Conservation (phyloP, 2,329 filamentous ascomycete genomes). For the Colletotrichum sp. region DNA sequence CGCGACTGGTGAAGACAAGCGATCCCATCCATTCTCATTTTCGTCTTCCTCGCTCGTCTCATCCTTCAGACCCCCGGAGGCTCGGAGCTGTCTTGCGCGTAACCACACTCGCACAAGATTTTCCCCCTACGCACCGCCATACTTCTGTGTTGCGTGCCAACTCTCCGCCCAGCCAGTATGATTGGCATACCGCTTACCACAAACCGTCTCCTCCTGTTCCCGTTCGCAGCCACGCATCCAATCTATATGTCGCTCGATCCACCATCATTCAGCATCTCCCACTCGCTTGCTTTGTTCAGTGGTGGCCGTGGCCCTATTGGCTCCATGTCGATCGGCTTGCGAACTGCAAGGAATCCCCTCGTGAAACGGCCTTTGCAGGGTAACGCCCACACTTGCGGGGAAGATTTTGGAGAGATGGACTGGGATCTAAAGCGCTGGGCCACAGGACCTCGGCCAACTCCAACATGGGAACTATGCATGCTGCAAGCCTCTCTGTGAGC, state of each 20-base stretch:
- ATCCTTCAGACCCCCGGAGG: neutral
- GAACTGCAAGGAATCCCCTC: neutral
- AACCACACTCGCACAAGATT: neutral
- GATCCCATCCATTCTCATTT: neutral
- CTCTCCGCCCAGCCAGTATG: neutral
- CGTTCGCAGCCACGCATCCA: neutral
- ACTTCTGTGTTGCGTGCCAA: neutral
- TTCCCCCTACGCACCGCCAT: neutral
- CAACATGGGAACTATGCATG: neutral
- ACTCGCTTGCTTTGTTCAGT: neutral
- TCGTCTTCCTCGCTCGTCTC: neutral
- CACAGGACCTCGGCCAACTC: neutral
- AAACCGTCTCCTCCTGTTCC: neutral
- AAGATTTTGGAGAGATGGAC: neutral
- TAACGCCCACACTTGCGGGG: neutral
- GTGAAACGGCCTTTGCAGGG: constrained; percentile 9
- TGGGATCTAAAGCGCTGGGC: neutral
- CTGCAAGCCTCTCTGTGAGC: neutral
- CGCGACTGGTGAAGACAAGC: neutral
- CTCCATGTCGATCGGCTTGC: neutral
- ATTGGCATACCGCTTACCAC: neutral
- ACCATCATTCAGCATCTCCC: neutral
- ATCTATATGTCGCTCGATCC: neutral
- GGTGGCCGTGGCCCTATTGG: neutral
- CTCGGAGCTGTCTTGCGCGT: neutral